Conservation (phyloP, 345 rosid species). For the Mangifera indica region DNA sequence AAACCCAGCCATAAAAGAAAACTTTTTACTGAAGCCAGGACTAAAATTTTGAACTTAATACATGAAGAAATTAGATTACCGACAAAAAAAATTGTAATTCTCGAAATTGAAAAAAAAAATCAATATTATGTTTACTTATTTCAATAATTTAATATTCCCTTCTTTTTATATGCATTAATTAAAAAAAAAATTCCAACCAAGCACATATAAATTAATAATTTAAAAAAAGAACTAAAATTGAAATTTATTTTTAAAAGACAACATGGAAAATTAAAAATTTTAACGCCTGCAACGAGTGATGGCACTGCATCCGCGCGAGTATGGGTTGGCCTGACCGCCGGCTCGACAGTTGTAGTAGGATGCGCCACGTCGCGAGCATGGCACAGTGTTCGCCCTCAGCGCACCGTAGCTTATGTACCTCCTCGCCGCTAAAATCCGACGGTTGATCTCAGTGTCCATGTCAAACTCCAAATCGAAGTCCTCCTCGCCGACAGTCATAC, state of each 20-base stretch:
- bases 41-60: too few species aligned
- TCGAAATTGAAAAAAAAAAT: too few species aligned
- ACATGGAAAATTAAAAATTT: conserved; percentile 9
- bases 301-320: conserved; percentile 72
- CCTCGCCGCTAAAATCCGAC: conserved; percentile 69
- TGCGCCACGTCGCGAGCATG: conserved; percentile 88
- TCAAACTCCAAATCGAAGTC: conserved; percentile 48
- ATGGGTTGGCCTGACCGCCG: conserved; percentile 82
- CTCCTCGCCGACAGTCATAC: conserved; percentile 39
- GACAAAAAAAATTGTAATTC: too few species aligned
- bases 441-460: conserved; percentile 69
- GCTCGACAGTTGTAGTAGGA: conserved; percentile 82
- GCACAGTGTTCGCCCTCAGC: conserved; percentile 69
- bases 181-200: too few species aligned
- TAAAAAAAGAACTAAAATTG: background rate
- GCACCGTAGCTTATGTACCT: conserved; percentile 91
- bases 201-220: conserved; percentile 1
- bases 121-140: too few species aligned
- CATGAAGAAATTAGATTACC: too few species aligned
- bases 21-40: too few species aligned
- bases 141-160: too few species aligned
- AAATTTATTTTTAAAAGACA: too few species aligned
- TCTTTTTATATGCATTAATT: too few species aligned
- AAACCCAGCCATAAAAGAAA: too few species aligned
- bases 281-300: conserved; percentile 80